Evolutionary conservation across 495 filamentous ascomycete species (phyloP).

Genomic region (Talaromyces adpressus): DNA sequence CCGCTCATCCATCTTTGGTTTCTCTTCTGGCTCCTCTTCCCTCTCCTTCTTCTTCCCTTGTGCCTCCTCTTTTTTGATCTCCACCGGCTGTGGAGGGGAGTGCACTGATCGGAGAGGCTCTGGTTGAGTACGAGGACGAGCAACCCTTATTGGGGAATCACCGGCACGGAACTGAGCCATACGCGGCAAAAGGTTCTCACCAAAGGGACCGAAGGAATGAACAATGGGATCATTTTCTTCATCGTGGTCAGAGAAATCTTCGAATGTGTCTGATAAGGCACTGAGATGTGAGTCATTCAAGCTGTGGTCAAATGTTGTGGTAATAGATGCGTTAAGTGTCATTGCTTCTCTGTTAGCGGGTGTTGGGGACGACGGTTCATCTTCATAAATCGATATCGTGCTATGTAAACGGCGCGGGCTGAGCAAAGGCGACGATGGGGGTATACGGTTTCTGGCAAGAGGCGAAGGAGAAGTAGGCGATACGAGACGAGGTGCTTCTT

Average conservation of each 20-base stretch:
- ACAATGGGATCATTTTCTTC: conserved; percentile 92
- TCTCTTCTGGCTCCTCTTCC: conserved; percentile 22
- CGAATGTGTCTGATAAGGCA: conserved; percentile 42
- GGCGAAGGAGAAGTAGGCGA: conserved; percentile 75
- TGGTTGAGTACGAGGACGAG: conserved; percentile 25
- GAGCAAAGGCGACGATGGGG: conserved; percentile 37
- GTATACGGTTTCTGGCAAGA: conserved; percentile 34
- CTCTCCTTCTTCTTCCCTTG: conserved; percentile 17
- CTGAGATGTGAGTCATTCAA: conserved; percentile 42
- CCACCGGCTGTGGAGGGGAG: conserved; percentile 28
- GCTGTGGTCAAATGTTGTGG: conserved; percentile 15
- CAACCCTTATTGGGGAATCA: conserved; percentile 44
- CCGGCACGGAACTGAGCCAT: conserved; percentile 64
- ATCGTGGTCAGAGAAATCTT: conserved; percentile 69
- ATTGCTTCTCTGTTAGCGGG: conserved; percentile 31
- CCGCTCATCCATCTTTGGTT: conserved; percentile 19
- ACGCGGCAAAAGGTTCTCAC: conserved; percentile 70
- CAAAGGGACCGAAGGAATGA: conserved; percentile 83
- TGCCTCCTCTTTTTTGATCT: background rate
- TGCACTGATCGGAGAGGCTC: conserved; percentile 31
- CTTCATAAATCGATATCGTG: conserved; percentile 57
- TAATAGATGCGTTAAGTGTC: conserved; percentile 8
- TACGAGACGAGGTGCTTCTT: conserved; percentile 50
- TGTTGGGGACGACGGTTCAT: conserved; percentile 30
- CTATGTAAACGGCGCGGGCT: conserved; percentile 35